A percentile compares a stretch with the other conserved stretches of the same genome.
These are phyloP conservation scores for Trametopsis cervina DNA, from an alignment of 768 basidiomycete species.

Conservation along the genomic window DNA sequence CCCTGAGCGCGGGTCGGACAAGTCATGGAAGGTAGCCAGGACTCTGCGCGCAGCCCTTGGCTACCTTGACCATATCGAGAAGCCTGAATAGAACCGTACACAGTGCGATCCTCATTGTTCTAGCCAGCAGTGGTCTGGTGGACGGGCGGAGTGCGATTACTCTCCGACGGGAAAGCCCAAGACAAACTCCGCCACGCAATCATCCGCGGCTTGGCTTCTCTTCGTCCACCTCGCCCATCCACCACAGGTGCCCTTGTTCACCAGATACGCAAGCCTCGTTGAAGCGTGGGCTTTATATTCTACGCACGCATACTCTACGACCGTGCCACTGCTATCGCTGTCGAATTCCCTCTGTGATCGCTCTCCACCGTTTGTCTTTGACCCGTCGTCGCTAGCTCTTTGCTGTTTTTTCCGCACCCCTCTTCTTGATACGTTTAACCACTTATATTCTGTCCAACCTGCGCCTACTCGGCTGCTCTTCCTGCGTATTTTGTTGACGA, in stretches of 20 bases:
- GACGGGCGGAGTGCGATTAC: not conserved
- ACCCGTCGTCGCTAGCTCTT: constrained; percentile 25
- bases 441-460: constrained; percentile 15
- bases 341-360: constrained; percentile 26
- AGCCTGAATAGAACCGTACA: not conserved
- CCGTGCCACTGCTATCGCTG: constrained; percentile 26
- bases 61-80: not conserved
- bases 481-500: too few species aligned
- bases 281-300: constrained; percentile 10
- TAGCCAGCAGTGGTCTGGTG: not conserved
- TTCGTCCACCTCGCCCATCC: constrained; percentile 5
- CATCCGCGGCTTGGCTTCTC: constrained; percentile 3
- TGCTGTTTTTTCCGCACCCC: constrained; percentile 20
- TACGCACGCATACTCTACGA: constrained; percentile 14
- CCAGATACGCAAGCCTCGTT: constrained; percentile 9
- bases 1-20: not conserved
- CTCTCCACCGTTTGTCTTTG: constrained; percentile 27
- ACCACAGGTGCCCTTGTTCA: not conserved
- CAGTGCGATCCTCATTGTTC: not conserved
- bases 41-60: not conserved
- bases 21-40: not conserved
- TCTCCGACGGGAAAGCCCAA: not conserved
- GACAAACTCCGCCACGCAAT: constrained; percentile 9
- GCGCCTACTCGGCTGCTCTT: too few species aligned
- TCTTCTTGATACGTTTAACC: constrained; percentile 11